Evolutionary conservation across 2,329 filamentous ascomycete species (phyloP).

Genomic region (Clonostachys chloroleuca): DNA sequence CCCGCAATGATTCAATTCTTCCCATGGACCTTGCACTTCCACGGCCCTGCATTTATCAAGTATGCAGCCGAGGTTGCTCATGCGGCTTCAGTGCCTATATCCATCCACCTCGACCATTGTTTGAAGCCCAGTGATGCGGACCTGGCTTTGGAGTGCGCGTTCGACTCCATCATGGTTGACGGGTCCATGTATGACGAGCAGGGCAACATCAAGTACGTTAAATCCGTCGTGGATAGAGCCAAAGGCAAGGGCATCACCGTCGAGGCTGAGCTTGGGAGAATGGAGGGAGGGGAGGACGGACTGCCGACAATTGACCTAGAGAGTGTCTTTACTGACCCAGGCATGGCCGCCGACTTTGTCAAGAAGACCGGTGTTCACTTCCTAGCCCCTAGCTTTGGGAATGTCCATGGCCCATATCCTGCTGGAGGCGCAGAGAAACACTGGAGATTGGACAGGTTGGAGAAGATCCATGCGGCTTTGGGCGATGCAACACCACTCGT

Average conservation of each 20-base stretch:
- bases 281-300: constrained; percentile 59
- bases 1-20: constrained; percentile 68
- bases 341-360: constrained; percentile 67
- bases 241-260: constrained; percentile 60
- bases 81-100: constrained; percentile 51
- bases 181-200: constrained; percentile 69
- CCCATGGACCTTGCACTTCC: constrained; percentile 66
- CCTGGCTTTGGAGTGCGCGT: constrained; percentile 53
- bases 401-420: constrained; percentile 73
- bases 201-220: constrained; percentile 63
- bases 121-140: constrained; percentile 41
- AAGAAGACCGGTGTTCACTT: constrained; percentile 66
- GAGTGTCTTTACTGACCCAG: constrained; percentile 57
- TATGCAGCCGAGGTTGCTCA: constrained; percentile 50
- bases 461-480: constrained; percentile 13
- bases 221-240: constrained; percentile 55
- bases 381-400: constrained; percentile 72
- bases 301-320: constrained; percentile 47
- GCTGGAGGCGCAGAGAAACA: constrained; percentile 47
- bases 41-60: constrained; percentile 46
- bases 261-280: constrained; percentile 48
- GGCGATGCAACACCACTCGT: constrained; percentile 35
- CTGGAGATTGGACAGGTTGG: constrained; percentile 40
- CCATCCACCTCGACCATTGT: constrained; percentile 63
- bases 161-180: constrained; percentile 74